Conservation (phyloP, 2,329 filamentous ascomycete species). For the Colletotrichum spaethianum region DNA sequence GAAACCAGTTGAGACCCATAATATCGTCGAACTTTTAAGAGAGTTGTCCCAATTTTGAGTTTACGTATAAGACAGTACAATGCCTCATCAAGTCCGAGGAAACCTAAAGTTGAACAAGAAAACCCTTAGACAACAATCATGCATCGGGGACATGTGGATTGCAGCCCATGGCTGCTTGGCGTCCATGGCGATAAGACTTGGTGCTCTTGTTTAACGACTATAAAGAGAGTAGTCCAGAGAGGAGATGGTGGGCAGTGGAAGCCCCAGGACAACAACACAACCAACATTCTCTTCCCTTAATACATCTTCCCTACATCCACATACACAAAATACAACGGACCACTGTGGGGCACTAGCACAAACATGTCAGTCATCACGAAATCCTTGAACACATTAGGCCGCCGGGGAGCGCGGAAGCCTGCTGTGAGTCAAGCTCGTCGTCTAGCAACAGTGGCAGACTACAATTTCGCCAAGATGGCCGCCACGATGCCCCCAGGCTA, state of each 20-base stretch:
- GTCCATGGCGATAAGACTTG: not conserved
- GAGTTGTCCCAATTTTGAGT: conserved; percentile 6
- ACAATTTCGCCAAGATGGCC: conserved; percentile 31
- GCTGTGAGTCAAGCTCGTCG: conserved; percentile 12
- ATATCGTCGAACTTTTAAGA: not conserved
- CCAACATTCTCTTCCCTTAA: not conserved
- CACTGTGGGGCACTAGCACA: not conserved
- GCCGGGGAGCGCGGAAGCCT: conserved; percentile 21
- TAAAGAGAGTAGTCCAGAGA: conserved; percentile 13
- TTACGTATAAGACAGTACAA: conserved; percentile 19
- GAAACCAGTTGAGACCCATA: not conserved
- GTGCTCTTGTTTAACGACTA: not conserved
- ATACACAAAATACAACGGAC: not conserved
- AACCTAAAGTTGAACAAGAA: conserved; percentile 13
- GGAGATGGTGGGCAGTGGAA: not conserved
- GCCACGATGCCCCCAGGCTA: conserved; percentile 37
- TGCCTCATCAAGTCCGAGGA: conserved; percentile 19
- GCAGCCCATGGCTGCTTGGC: conserved; percentile 6
- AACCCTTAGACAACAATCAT: not conserved
- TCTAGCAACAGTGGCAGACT: conserved; percentile 33
- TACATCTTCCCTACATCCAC: not conserved
- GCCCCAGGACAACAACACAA: not conserved
- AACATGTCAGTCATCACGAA: conserved; percentile 31
- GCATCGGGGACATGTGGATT: conserved; percentile 19
- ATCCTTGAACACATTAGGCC: conserved; percentile 22